Conservation (phyloP, 768 basidiomycete species). For the Collybia nuda region DNA sequence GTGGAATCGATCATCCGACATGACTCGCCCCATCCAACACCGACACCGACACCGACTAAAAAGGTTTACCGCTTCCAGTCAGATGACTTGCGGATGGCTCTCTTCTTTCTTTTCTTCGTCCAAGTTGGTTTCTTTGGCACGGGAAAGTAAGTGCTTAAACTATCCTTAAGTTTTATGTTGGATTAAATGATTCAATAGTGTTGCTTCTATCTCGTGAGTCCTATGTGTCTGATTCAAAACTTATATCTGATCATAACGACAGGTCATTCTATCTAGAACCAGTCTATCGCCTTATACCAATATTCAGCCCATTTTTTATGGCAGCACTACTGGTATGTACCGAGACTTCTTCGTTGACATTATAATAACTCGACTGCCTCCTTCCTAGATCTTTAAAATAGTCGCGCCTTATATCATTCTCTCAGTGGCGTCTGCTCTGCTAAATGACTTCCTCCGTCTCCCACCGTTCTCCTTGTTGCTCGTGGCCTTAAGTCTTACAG, state of each 20-base stretch:
- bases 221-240: neutral
- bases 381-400: conserved; percentile 73
- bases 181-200: conserved; percentile 36
- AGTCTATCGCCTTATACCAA: conserved; percentile 82
- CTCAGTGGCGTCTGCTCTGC: conserved; percentile 62
- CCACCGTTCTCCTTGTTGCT: conserved; percentile 83
- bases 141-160: conserved; percentile 68
- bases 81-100: conserved; percentile 70
- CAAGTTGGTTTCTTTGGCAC: conserved; percentile 87
- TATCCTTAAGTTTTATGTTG: neutral
- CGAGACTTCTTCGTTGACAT: neutral
- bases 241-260: neutral
- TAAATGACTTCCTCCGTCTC: conserved; percentile 65
- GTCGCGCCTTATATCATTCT: conserved; percentile 78
- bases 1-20: conserved; percentile 44
- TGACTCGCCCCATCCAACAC: conserved; percentile 4
- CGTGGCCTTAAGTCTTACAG: conserved; percentile 71
- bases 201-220: conserved; percentile 80
- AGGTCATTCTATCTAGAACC: conserved; percentile 87
- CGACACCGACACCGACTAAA: conserved; percentile 8
- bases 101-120: conserved; percentile 86
- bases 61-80: conserved; percentile 43
- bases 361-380: neutral
- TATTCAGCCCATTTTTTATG: conserved; percentile 88
- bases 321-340: conserved; percentile 59